Percentiles rank a stretch among this genome's conserved stretches.
These are phyloP conservation scores for Pythium aristosporum DNA, from an alignment of 352 stramenopile genomes.

Conservation along the genomic window DNA sequence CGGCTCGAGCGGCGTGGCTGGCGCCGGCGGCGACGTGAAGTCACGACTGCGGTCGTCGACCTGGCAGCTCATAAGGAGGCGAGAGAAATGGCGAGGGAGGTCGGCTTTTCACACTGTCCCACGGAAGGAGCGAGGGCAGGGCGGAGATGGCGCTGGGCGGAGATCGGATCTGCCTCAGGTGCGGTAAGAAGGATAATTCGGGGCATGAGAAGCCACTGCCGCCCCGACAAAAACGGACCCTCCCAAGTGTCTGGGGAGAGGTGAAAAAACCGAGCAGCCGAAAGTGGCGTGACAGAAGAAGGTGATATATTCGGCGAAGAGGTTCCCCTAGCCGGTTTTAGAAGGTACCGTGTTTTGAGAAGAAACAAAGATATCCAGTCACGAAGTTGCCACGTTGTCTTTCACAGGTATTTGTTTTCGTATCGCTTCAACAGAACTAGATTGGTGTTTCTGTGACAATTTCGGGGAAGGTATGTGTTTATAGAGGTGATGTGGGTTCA, in stretches of 20 bases:
- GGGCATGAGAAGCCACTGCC: neutral
- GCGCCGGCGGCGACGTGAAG: conserved; percentile 5
- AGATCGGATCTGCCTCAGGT: conserved; percentile 1
- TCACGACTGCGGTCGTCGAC: conserved; percentile 12
- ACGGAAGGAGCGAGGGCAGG: neutral
- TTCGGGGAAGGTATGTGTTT: neutral
- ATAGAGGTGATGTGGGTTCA: conserved; percentile 5
- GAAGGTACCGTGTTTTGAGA: conserved; percentile 7
- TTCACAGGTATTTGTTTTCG: neutral
- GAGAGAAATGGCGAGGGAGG: neutral
- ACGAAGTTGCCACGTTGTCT: neutral
- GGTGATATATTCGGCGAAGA: neutral
- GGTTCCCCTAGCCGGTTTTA: neutral
- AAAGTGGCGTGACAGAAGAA: neutral
- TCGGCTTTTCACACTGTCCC: conserved; percentile 1
- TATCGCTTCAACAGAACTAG: neutral
- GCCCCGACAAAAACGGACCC: conserved; percentile 9
- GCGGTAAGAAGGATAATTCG: conserved; percentile 21
- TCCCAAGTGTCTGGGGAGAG: neutral
- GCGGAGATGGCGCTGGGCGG: neutral
- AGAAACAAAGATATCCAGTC: conserved; percentile 2
- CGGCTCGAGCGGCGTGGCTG: conserved; percentile 15
- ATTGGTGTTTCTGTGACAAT: neutral
- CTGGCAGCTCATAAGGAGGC: conserved; percentile 20
- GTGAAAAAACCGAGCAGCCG: neutral